Percentiles rank a stretch among this genome's conserved stretches.
phyloP scores from a whole-genome alignment of 2,329 filamentous ascomycete species.

The Bisporella sp. region DNA sequence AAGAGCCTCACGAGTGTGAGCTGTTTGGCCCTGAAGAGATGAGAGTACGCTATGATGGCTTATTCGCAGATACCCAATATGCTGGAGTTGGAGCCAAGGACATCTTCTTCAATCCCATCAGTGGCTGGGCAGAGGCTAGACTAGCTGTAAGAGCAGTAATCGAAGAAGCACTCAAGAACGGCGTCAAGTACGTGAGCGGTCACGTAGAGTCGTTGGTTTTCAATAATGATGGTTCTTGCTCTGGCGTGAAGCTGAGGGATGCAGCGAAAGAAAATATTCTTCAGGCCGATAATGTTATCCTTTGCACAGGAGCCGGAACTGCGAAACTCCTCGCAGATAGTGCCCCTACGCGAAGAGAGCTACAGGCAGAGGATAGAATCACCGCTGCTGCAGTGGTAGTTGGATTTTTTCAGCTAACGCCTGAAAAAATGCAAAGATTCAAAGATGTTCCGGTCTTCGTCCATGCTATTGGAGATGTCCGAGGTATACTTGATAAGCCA shows the following conservation, averaged over 20 bases:
- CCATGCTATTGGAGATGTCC: conserved; percentile 35
- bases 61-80: conserved; percentile 31
- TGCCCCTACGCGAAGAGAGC: conserved; percentile 38
- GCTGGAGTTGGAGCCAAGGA: conserved; percentile 27
- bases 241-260: conserved; percentile 41
- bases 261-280: conserved; percentile 32
- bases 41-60: conserved; percentile 32
- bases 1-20: conserved; percentile 28
- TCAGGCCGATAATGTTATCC: conserved; percentile 44
- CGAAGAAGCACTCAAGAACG: conserved; percentile 34
- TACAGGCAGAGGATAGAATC: conserved; percentile 46
- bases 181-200: conserved; percentile 37
- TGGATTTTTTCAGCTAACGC: conserved; percentile 38
- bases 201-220: conserved; percentile 40
- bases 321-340: conserved; percentile 45
- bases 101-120: conserved; percentile 42
- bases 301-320: conserved; percentile 52
- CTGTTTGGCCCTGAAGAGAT: conserved; percentile 37
- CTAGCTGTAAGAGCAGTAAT: conserved; percentile 38
- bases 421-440: conserved; percentile 11
- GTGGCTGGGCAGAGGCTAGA: conserved; percentile 46
- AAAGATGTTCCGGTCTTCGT: conserved; percentile 15
- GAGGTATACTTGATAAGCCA: conserved; percentile 35
- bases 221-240: conserved; percentile 36
- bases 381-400: conserved; percentile 49